These are phyloP conservation scores for Mortierella sp. DNA, from an alignment of 371 early-diverging fungal genomes.

Conservation along the genomic window DNA sequence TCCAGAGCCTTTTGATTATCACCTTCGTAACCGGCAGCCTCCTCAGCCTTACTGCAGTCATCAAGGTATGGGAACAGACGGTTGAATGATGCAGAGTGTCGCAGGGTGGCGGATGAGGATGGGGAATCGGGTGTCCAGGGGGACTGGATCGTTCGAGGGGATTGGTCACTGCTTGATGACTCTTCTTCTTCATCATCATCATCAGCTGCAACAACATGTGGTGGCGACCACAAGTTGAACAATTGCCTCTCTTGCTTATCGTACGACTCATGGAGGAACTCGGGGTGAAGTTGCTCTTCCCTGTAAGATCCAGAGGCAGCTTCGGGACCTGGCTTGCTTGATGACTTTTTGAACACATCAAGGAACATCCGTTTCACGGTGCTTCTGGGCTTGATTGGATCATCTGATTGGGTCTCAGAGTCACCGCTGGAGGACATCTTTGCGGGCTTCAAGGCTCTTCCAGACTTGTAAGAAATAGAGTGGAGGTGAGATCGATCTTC, in stretches of 20 bases:
- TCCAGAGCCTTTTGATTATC: not conserved
- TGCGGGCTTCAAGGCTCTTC: not conserved
- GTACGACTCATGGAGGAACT: not conserved
- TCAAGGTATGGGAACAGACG: not conserved
- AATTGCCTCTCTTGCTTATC: slow-evolving; percentile 9
- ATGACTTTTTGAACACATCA: slow-evolving; percentile 36
- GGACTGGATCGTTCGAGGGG: slow-evolving; percentile 10
- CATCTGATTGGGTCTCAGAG: slow-evolving; percentile 19
- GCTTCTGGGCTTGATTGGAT: slow-evolving; percentile 10
- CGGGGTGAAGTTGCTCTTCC: slow-evolving; percentile 5
- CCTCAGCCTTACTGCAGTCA: not conserved
- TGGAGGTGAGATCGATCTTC: not conserved
- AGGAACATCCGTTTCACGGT: slow-evolving; percentile 35
- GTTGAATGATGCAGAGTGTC: slow-evolving; percentile 24
- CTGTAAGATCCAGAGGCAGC: not conserved
- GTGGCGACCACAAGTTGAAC: slow-evolving; percentile 8
- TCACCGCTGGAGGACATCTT: not conserved
- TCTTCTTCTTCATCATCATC: slow-evolving; percentile 14
- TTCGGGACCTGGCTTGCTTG: slow-evolving; percentile 5
- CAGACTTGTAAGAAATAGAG: not conserved
- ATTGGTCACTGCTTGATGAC: slow-evolving; percentile 9
- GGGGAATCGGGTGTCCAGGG: slow-evolving; percentile 36
- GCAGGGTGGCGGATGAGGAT: slow-evolving; percentile 18
- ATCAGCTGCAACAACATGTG: not conserved
- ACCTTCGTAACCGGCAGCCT: not conserved